Evolutionary conservation across 805 yeast species (phyloP).

Genomic region (Spathaspora hagerdaliae): DNA sequence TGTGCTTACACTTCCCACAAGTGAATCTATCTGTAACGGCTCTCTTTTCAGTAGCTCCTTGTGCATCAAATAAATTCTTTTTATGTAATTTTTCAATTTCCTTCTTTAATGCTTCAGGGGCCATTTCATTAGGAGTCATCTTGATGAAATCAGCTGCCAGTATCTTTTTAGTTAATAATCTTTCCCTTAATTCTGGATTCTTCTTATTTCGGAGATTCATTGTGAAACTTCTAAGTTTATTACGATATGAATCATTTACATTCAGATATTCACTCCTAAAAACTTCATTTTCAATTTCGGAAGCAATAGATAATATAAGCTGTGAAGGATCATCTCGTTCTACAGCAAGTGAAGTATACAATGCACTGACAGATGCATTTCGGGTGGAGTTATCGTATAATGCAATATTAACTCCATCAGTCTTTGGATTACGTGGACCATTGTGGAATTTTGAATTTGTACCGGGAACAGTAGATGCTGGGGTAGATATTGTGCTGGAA

Average conservation of each 20-base stretch:
- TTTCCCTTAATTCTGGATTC: conserved; percentile 77
- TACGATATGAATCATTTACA: conserved; percentile 62
- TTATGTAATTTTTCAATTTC: conserved; percentile 83
- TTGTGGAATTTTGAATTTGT: conserved; percentile 21
- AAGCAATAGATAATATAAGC: conserved; percentile 58
- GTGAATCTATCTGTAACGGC: conserved; percentile 95
- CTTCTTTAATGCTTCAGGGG: conserved; percentile 83
- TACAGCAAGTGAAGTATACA: conserved; percentile 85
- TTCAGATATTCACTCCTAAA: conserved; percentile 56
- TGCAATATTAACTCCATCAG: conserved; percentile 72
- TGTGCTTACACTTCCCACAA: conserved; percentile 96
- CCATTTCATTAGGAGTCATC: conserved; percentile 94
- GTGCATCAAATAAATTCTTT: conserved; percentile 92
- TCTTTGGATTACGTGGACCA: conserved; percentile 70
- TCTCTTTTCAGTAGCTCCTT: conserved; percentile 93
- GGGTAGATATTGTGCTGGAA: conserved; percentile 9
- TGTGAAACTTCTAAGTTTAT: conserved; percentile 79
- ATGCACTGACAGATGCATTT: conserved; percentile 76
- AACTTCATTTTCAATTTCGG: conserved; percentile 70
- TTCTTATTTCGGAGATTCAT: conserved; percentile 86
- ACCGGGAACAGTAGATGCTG: not conserved
- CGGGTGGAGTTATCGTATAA: conserved; percentile 75
- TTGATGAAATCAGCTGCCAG: conserved; percentile 60
- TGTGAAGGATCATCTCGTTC: conserved; percentile 63
- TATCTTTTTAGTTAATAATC: conserved; percentile 65